Percentiles rank a stretch among this genome's conserved stretches.
Evolutionary conservation across 805 yeast species (phyloP).

Genomic region (Myxozyma vanderwaltii): DNA sequence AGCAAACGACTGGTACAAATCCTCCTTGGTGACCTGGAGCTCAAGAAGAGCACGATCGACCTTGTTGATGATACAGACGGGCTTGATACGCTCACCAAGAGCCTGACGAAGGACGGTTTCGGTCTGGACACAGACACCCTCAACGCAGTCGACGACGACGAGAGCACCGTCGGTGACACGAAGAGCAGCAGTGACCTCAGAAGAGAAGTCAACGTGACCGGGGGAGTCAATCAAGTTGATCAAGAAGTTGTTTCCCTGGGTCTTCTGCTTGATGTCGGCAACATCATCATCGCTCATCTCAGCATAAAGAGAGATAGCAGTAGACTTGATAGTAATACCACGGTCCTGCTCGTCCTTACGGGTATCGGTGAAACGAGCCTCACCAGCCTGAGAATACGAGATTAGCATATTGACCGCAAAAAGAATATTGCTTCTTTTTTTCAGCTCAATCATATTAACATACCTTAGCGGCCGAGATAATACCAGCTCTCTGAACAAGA

Average conservation of each 20-base stretch:
- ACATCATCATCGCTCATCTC: constrained; percentile 83
- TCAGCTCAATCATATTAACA: not conserved
- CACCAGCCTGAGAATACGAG: constrained; percentile 70
- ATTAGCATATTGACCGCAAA: not conserved
- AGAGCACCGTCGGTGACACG: constrained; percentile 99
- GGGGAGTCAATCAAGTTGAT: constrained; percentile 99
- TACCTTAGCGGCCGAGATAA: constrained; percentile 93
- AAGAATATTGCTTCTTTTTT: not conserved
- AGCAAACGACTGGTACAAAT: constrained; percentile 94
- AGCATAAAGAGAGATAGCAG: constrained; percentile 95
- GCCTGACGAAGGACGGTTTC: constrained; percentile 99
- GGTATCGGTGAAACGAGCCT: constrained; percentile 99
- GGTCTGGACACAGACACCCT: constrained; percentile 99
- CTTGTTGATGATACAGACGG: constrained; percentile 97
- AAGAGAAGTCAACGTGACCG: constrained; percentile 99
- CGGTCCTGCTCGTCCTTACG: constrained; percentile 99
- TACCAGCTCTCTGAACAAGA: constrained; percentile 98
- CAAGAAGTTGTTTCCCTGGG: constrained; percentile 91
- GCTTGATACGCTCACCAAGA: constrained; percentile 98
- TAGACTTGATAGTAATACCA: constrained; percentile 99
- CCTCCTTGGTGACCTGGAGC: constrained; percentile 98
- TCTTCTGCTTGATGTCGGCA: constrained; percentile 85
- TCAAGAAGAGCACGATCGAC: constrained; percentile 99
- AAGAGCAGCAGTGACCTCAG: constrained; percentile 99
- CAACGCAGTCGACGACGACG: constrained; percentile 98